phyloP scores from a whole-genome alignment of 2,329 filamentous ascomycete genomes.

The Alternaria sp. region DNA sequence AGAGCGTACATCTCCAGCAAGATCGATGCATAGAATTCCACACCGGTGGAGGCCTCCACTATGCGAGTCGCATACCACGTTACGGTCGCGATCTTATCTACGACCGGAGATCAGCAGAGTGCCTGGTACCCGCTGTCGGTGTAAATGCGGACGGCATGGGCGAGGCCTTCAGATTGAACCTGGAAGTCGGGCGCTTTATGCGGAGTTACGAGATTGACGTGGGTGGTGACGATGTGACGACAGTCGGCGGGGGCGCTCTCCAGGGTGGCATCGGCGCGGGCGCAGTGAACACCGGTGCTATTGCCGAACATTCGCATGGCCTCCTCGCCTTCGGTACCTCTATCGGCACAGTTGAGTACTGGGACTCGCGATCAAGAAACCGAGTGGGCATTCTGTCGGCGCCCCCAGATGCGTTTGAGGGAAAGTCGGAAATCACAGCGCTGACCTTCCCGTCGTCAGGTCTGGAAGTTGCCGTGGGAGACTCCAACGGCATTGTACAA shows the following conservation, averaged over 20 bases:
- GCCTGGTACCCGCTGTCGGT: conserved; percentile 84
- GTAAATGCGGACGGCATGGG: conserved; percentile 84
- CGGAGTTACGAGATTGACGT: conserved; percentile 91
- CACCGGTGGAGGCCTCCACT: conserved; percentile 84
- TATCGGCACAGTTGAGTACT: conserved; percentile 94
- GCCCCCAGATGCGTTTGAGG: conserved; percentile 46
- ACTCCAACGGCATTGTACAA: conserved; percentile 85
- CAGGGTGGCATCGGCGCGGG: conserved; percentile 88
- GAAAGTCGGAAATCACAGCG: conserved; percentile 75
- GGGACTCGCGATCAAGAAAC: conserved; percentile 85
- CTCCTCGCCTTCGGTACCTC: conserved; percentile 93
- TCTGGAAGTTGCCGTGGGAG: conserved; percentile 82
- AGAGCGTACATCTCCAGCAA: conserved; percentile 90
- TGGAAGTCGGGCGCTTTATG: conserved; percentile 93
- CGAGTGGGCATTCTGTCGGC: conserved; percentile 77
- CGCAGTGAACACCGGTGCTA: conserved; percentile 83
- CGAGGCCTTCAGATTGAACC: conserved; percentile 90
- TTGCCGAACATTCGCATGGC: conserved; percentile 89
- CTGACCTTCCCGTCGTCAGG: conserved; percentile 86
- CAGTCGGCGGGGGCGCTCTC: conserved; percentile 72
- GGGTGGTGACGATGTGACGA: conserved; percentile 76
- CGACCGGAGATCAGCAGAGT: conserved; percentile 81
- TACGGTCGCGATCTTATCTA: conserved; percentile 92
- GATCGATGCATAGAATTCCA: conserved; percentile 94
- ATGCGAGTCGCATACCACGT: conserved; percentile 85